Conservation (phyloP, 2,329 filamentous ascomycete genomes). For the Arthroderma sp. region DNA sequence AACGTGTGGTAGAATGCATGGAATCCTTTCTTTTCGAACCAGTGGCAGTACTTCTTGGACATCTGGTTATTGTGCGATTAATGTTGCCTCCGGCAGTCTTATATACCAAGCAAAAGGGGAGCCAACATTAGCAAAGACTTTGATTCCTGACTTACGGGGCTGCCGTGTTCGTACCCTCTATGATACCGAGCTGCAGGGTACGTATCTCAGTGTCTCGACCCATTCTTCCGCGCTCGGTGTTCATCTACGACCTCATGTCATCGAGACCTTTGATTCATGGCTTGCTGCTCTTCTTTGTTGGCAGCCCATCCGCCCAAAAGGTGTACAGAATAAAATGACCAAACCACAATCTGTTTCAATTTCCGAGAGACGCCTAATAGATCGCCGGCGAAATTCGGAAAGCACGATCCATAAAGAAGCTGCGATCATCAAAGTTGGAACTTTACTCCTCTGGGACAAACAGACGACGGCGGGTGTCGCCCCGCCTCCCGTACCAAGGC, state of each 20-base stretch:
- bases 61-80: slow-evolving; percentile 39
- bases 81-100: slow-evolving; percentile 37
- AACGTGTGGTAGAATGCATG: slow-evolving; percentile 39
- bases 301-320: slow-evolving; percentile 39
- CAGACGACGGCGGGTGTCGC: slow-evolving; percentile 35
- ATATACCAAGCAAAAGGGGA: slow-evolving; percentile 40
- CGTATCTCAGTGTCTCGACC: slow-evolving; percentile 37
- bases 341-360: slow-evolving; percentile 35
- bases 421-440: slow-evolving; percentile 89
- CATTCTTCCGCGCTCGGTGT: slow-evolving; percentile 35
- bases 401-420: slow-evolving; percentile 50
- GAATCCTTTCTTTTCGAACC: slow-evolving; percentile 38
- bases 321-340: slow-evolving; percentile 37
- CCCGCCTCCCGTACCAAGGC: slow-evolving; percentile 20
- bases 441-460: slow-evolving; percentile 83
- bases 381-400: slow-evolving; percentile 34
- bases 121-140: slow-evolving; percentile 33
- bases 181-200: slow-evolving; percentile 32
- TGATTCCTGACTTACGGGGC: slow-evolving; percentile 37
- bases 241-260: slow-evolving; percentile 36
- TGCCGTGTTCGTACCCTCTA: slow-evolving; percentile 37
- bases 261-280: slow-evolving; percentile 40
- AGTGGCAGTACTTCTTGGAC: slow-evolving; percentile 32
- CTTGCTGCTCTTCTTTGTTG: slow-evolving; percentile 39
- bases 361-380: slow-evolving; percentile 28